Evolutionary conservation across 176 grass and related monocot genomes (phyloP), one percentile per base, ranked within the genome.

Genomic region (Rhynchospora pubera): DNA sequence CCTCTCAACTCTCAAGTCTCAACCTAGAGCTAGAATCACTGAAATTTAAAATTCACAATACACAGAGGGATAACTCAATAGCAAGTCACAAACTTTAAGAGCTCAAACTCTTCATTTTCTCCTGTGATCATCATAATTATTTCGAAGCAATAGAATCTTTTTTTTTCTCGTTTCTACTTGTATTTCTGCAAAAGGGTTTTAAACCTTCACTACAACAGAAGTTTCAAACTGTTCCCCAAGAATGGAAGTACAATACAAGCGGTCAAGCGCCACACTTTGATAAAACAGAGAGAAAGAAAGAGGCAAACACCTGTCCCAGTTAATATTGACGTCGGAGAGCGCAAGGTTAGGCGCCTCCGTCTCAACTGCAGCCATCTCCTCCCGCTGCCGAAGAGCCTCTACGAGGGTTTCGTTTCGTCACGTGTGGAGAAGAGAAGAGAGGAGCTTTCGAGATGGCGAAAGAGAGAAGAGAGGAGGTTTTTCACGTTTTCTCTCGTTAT

Each of bases 241-340:
- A 11, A 62, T 6, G 12, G 65, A 10, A n/a, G n/a, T n/a, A n/a
- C n/a, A 18, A 8, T 83, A 84, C 48, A 65, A 65, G n/a, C n/a
- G n/a, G n/a, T n/a, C n/a, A n/a, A n/a, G 14, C 9, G 34, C 7
- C 56, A 84, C n/a, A 85, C 24, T 22, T 22, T 66, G n/a, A 57
- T 11, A 61, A 80, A 84, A 43, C 16, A 66, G 3, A 18, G 14
- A 83, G 15, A 47, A n/a, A 51, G 62, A 65, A 62, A 28, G 51
- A 58, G 64, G n/a, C 30, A 65, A 21, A 0, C 72, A 98, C 92
- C 92, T 98, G 32, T 95, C 84, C 96, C 96, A 95, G 78, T 98
- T 93, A 85, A 98, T 98, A 80, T 94, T 90, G 53, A 85, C 89
- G 65, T 98, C 96, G 5, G 92, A 87, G 57, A 95, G 92, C 63